Evolutionary conservation across 2,329 filamentous ascomycete species (phyloP), one percentile per base, ranked within the genome.

Genomic region (Ceratocystis harringtonii): DNA sequence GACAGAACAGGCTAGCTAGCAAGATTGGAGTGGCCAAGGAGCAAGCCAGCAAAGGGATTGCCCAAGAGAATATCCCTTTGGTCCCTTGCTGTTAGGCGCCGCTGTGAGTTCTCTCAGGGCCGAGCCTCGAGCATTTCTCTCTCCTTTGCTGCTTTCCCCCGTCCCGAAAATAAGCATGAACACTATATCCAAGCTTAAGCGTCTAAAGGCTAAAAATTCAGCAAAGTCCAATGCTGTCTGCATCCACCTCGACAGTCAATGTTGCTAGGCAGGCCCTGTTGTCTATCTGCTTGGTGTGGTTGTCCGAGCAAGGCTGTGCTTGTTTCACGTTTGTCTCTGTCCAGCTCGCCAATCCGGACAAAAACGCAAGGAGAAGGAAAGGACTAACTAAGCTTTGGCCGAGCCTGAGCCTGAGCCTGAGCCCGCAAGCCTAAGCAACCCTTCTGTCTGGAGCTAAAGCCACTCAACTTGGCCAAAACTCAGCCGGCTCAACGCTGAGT

Each of bases 301-400:
- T 12, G 36, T 10, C 19, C 15, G 7, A 32, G 25, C 52, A 55
- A 65, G 63, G 63, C 63, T 60, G 63, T 65, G 63, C 63, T 65
- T 65, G 63, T 65, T 65, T 65, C 63, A 65, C 25, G 61, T 52
- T 48, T 52, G 52, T 57, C 52, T 57, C 52, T 57, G 52, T 57
- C 28, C 22, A 57, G 22, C 22, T 57, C 52, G 22, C 28, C 52
- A 28, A 30, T 28, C 25, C 28, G 8, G 1, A n/a, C 48, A 50
- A 50, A 8, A 50, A 22, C 12, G 48, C 48, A 50, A 50, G 22
- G 45, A 50, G 36, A 12, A 41, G 36, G 36, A 41, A 41, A 41
- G 36, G 36, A 12, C 36, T 8, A 41, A 12, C 10, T 41, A 41
- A 41, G 36, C 36, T 41, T 41, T 41, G 36, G 36, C 36, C 36